Evolutionary conservation across 2,329 filamentous ascomycete genomes (phyloP).

Genomic region (Colletotrichum sp.): DNA sequence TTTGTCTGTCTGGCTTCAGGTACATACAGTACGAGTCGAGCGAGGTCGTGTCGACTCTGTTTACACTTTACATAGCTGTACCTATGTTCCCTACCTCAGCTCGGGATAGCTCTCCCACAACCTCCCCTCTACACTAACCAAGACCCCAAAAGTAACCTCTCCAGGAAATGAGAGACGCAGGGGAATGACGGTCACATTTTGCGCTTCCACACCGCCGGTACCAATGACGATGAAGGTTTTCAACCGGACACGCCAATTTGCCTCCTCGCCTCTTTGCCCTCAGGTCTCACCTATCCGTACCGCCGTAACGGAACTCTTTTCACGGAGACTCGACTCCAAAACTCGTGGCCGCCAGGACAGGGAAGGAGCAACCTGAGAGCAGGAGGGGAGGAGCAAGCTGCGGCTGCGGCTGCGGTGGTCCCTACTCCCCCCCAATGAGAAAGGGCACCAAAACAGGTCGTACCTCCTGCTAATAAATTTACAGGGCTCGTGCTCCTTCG

Average conservation of each 20-base stretch:
- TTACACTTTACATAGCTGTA: background rate
- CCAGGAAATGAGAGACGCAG: background rate
- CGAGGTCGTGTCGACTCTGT: background rate
- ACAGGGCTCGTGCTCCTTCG: conserved; percentile 10
- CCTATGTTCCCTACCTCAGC: background rate
- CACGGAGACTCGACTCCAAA: background rate
- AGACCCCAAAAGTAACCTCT: background rate
- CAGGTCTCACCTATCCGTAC: background rate
- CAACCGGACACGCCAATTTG: background rate
- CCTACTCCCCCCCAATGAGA: background rate
- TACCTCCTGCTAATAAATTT: conserved; percentile 6
- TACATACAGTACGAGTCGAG: background rate
- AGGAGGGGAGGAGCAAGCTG: background rate
- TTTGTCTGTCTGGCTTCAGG: background rate
- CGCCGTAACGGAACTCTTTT: background rate
- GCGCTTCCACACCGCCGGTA: background rate
- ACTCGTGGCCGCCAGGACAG: background rate
- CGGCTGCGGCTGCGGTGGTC: background rate
- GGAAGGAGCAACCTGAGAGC: background rate
- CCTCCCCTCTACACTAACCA: background rate
- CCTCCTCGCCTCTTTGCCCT: background rate
- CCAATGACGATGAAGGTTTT: background rate
- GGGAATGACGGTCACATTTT: background rate
- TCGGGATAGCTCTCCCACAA: background rate
- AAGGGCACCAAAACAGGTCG: background rate